Evolutionary conservation across 768 basidiomycete species (phyloP).

Genomic region (Lentinula raphanica): DNA sequence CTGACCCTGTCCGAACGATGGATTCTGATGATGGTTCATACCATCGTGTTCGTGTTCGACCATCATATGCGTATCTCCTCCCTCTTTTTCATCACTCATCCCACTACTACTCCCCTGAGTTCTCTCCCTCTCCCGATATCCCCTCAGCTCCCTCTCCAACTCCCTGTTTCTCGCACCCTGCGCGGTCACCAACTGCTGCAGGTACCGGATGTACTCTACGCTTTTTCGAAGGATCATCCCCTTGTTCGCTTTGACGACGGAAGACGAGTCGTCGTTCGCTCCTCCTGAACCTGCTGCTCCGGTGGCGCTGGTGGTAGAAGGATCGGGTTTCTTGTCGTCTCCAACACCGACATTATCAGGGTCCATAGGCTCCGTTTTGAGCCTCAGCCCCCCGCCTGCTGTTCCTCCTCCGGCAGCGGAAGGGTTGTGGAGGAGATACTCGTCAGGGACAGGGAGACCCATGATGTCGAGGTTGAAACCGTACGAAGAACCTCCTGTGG

Average conservation of each 20-base stretch:
- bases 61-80: too few relatives aligned
- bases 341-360: not conserved
- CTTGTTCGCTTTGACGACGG: slow-evolving; percentile 89
- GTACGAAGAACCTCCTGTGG: not conserved
- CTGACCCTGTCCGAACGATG: not conserved
- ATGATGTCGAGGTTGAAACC: slow-evolving; percentile 2
- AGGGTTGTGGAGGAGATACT: not conserved
- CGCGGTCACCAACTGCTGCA: slow-evolving; percentile 79
- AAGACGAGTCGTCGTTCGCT: not conserved
- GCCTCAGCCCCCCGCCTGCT: not conserved
- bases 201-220: slow-evolving; percentile 68
- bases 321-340: not conserved
- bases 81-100: too few relatives aligned
- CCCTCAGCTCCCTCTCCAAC: slow-evolving; percentile 65
- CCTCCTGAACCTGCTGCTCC: too few relatives aligned
- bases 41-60: not conserved
- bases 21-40: not conserved
- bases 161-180: slow-evolving; percentile 77
- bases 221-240: slow-evolving; percentile 89
- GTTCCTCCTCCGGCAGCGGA: not conserved
- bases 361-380: slow-evolving; percentile 1
- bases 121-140: slow-evolving; percentile 22
- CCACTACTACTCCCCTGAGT: not conserved
- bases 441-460: slow-evolving; percentile 3
- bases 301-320: too few relatives aligned